Conservation (phyloP, 2,329 filamentous ascomycete genomes). For the Apiospora arundinis region DNA sequence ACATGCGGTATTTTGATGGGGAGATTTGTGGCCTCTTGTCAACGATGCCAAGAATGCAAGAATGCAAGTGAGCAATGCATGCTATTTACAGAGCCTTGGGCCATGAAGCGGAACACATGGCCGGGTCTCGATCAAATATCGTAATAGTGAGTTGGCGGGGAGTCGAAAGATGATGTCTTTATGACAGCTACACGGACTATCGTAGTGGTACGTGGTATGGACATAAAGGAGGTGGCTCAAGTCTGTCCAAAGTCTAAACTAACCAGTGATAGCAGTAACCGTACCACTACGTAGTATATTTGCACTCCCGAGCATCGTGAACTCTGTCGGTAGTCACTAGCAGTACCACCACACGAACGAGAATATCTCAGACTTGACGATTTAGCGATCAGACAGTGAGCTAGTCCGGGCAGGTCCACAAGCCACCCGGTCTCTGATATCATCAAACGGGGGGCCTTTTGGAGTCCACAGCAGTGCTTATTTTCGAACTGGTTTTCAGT, state of each 20-base stretch:
- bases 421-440: slow-evolving; percentile 9
- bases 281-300: background rate
- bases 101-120: background rate
- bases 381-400: background rate
- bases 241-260: background rate
- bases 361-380: background rate
- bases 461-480: background rate
- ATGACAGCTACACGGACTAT: background rate
- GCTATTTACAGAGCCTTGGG: background rate
- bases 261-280: background rate
- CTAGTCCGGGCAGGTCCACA: background rate
- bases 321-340: background rate
- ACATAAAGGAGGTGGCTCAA: background rate
- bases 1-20: background rate
- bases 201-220: background rate
- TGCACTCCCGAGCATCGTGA: background rate
- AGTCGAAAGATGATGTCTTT: background rate
- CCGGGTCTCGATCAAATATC: background rate
- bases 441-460: background rate
- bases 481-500: background rate
- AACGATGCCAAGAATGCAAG: background rate
- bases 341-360: background rate
- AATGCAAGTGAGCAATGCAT: background rate
- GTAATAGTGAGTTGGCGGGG: background rate
- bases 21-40: background rate